phyloP scores from a whole-genome alignment of 768 basidiomycete species.

The Lactarius vividus region DNA sequence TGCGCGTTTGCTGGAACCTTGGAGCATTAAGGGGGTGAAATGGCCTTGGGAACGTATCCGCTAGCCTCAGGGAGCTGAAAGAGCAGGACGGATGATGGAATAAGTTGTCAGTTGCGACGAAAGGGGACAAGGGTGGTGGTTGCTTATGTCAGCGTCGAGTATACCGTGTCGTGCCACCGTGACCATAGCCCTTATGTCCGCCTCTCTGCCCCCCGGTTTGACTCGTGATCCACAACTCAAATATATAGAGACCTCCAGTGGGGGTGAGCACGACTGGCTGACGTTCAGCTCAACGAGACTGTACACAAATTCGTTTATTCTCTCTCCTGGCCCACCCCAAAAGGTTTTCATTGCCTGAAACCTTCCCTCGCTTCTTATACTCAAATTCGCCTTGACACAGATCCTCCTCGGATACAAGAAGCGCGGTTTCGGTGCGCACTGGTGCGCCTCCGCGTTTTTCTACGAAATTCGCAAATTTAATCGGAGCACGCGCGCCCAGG shows the following conservation, averaged over 20 bases:
- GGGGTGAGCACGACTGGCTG: constrained; percentile 53
- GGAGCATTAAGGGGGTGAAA: constrained; percentile 12
- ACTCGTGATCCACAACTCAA: neutral
- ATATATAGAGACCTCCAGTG: constrained; percentile 33
- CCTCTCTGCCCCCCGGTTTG: constrained; percentile 19
- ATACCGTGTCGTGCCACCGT: neutral
- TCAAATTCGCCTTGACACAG: constrained; percentile 35
- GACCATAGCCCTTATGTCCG: neutral
- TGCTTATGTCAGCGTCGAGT: constrained; percentile 15
- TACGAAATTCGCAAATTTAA: neutral
- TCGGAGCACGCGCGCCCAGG: constrained; percentile 39
- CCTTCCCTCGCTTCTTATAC: constrained; percentile 6
- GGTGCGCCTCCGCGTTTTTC: constrained; percentile 38
- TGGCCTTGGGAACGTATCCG: neutral
- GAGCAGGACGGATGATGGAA: neutral
- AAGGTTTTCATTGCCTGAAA: constrained; percentile 4
- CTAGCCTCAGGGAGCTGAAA: neutral
- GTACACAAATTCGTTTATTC: constrained; percentile 73
- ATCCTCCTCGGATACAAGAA: constrained; percentile 77
- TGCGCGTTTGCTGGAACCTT: constrained; percentile 47
- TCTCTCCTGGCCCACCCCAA: constrained; percentile 39
- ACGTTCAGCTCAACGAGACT: constrained; percentile 40
- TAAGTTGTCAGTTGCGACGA: neutral
- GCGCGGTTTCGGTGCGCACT: constrained; percentile 65
- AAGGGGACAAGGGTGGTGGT: neutral